Conservation (phyloP, 2,329 filamentous ascomycete species). For the Cladosporium sp. region DNA sequence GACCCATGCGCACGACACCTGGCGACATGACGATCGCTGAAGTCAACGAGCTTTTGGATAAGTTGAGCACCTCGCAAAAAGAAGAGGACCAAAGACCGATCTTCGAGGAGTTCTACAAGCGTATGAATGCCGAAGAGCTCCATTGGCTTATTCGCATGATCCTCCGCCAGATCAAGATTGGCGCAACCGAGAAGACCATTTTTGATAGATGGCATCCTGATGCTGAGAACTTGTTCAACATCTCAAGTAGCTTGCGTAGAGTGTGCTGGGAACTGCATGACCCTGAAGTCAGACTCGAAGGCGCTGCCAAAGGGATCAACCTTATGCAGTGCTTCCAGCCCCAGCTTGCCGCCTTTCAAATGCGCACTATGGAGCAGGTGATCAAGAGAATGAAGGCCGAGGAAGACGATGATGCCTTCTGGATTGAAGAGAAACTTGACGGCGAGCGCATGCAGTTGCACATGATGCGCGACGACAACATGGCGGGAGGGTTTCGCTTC, state of each 20-base stretch:
- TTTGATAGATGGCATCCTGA: constrained; percentile 61
- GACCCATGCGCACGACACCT: constrained; percentile 67
- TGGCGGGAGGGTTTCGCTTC: constrained; percentile 68
- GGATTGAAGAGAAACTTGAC: constrained; percentile 97
- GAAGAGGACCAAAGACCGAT: constrained; percentile 82
- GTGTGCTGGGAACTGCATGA: constrained; percentile 94
- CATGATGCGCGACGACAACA: constrained; percentile 66
- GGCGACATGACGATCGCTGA: constrained; percentile 82
- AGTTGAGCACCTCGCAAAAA: constrained; percentile 66
- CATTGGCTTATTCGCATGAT: constrained; percentile 95
- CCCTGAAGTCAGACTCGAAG: constrained; percentile 65
- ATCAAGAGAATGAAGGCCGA: constrained; percentile 62
- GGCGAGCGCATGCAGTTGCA: constrained; percentile 97
- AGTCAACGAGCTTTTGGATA: constrained; percentile 81
- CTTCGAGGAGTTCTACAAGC: constrained; percentile 75
- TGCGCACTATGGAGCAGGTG: constrained; percentile 75
- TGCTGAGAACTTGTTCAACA: constrained; percentile 63
- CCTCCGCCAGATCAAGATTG: constrained; percentile 69
- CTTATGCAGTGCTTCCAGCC: constrained; percentile 97
- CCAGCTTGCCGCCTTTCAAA: constrained; percentile 88
- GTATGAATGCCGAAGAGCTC: constrained; percentile 90
- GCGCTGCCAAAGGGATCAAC: constrained; percentile 67
- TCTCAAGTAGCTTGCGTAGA: constrained; percentile 80
- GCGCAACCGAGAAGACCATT: constrained; percentile 82
- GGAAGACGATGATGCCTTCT: constrained; percentile 72